A percentile compares a stretch with the other conserved stretches of the same genome.
Conservation (phyloP, 2,329 filamentous ascomycete species). For the Neonectria hederae region DNA sequence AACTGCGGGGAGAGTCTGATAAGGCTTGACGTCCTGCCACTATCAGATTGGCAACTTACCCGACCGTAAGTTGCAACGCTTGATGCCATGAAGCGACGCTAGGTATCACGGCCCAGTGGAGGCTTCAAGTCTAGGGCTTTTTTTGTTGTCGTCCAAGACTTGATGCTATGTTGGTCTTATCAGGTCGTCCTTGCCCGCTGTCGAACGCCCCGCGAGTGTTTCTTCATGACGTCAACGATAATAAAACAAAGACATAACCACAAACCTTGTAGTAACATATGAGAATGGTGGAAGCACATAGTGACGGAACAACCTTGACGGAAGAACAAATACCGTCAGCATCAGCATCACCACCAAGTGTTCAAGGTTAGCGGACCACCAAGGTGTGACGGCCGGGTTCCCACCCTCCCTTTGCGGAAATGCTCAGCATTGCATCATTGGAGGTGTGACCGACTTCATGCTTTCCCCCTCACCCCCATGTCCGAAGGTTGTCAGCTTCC, state of each 20-base stretch:
- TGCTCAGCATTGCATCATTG: constrained; percentile 8
- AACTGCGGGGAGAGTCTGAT: neutral
- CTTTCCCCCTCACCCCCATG: neutral
- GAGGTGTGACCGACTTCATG: constrained; percentile 7
- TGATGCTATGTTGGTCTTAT: neutral
- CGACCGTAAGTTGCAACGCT: neutral
- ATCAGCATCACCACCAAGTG: neutral
- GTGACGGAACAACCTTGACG: neutral
- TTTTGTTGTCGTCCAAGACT: neutral
- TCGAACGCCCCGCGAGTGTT: neutral
- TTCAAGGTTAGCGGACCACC: neutral
- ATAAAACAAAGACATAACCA: neutral
- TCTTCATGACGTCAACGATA: neutral
- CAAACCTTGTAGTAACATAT: neutral
- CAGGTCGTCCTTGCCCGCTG: neutral
- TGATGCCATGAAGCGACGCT: neutral
- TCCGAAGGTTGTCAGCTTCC: neutral
- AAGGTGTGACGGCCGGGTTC: neutral
- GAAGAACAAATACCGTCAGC: neutral
- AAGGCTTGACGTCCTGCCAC: neutral
- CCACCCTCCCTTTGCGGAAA: constrained; percentile 9
- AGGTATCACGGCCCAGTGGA: neutral
- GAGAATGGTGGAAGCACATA: neutral
- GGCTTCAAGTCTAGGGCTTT: too few species aligned
- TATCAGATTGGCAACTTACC: neutral